Conservation (phyloP, 208 protist species). For the Kentomonas sorsogonicus region DNA sequence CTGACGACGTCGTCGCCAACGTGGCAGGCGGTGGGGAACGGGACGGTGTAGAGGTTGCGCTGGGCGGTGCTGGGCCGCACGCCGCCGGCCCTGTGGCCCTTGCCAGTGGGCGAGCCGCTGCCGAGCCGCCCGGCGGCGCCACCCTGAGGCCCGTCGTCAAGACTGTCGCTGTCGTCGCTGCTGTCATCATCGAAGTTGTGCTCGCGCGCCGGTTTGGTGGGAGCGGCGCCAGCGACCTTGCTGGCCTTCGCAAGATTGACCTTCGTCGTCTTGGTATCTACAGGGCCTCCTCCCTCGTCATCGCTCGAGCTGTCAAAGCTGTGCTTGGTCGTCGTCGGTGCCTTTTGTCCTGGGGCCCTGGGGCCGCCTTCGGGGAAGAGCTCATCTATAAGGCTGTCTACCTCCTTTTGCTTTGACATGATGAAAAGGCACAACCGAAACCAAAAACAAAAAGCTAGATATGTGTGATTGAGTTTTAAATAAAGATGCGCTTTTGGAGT, state of each 20-base stretch:
- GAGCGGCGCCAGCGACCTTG: no score
- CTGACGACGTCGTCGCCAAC: slow-evolving; percentile 15
- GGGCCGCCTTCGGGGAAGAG: slow-evolving; percentile 52
- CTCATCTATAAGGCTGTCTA: slow-evolving; percentile 73
- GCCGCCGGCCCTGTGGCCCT: no score
- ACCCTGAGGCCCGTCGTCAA: no score
- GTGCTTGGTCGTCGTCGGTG: no score
- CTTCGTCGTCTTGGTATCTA: no score
- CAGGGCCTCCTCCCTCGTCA: no score
- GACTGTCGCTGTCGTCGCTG: slow-evolving; percentile 33
- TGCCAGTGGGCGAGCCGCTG: no score
- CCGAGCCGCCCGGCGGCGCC: no score
- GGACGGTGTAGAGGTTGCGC: slow-evolving; percentile 31
- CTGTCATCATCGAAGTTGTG: slow-evolving; percentile 60
- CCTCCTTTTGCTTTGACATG: slow-evolving; percentile 7
- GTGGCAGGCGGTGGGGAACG: slow-evolving; percentile 53
- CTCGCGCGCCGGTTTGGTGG: no score
- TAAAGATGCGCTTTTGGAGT: not conserved
- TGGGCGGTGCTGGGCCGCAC: slow-evolving; percentile 6
- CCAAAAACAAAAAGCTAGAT: not conserved
- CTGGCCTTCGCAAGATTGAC: no score
- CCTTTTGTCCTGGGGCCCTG: no score
- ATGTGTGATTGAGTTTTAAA: not conserved
- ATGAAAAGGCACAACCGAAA: slow-evolving; percentile 11
- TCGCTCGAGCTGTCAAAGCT: no score